Evolutionary conservation across 495 filamentous ascomycete species (phyloP).

Genomic region (Talaromyces borbonicus): DNA sequence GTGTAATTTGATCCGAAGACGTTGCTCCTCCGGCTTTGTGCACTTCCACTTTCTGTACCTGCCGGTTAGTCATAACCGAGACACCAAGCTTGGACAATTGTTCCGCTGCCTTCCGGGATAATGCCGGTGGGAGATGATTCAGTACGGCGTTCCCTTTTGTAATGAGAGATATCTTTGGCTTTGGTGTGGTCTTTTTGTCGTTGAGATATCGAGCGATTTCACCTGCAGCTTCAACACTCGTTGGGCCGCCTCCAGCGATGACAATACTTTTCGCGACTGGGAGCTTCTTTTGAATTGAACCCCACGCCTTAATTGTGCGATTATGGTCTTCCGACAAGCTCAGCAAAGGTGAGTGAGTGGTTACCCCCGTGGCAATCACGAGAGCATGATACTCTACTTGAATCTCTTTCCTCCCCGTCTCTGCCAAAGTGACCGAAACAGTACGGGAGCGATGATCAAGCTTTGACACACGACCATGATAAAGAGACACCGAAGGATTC

Average conservation of each 20-base stretch:
- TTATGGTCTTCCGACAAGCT: slow-evolving; percentile 13
- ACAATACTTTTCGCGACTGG: slow-evolving; percentile 31
- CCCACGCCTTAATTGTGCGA: slow-evolving; percentile 17
- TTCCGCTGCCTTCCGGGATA: slow-evolving; percentile 29
- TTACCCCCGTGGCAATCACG: slow-evolving; percentile 30
- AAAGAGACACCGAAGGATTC: slow-evolving; percentile 18
- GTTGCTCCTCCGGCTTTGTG: slow-evolving; percentile 17
- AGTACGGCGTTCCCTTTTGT: slow-evolving; percentile 34
- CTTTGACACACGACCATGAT: slow-evolving; percentile 24
- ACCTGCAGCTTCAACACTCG: slow-evolving; percentile 39
- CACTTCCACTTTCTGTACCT: slow-evolving; percentile 16
- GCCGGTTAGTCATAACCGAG: slow-evolving; percentile 28
- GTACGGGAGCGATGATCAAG: slow-evolving; percentile 23
- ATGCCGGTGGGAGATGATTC: slow-evolving; percentile 24
- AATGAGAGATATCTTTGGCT: slow-evolving; percentile 31
- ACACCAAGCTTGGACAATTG: slow-evolving; percentile 35
- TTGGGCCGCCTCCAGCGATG: slow-evolving; percentile 32
- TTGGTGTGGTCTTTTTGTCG: slow-evolving; percentile 20
- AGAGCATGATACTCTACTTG: slow-evolving; percentile 32
- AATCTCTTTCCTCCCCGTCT: slow-evolving; percentile 7
- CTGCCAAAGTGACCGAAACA: slow-evolving; percentile 15
- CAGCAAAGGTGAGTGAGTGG: slow-evolving; percentile 23
- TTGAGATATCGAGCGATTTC: slow-evolving; percentile 43
- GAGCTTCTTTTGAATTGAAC: slow-evolving; percentile 28
- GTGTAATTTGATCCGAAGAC: neutral